phyloP scores from a whole-genome alignment of 306 rosid genomes.

The Glycine soja region DNA sequence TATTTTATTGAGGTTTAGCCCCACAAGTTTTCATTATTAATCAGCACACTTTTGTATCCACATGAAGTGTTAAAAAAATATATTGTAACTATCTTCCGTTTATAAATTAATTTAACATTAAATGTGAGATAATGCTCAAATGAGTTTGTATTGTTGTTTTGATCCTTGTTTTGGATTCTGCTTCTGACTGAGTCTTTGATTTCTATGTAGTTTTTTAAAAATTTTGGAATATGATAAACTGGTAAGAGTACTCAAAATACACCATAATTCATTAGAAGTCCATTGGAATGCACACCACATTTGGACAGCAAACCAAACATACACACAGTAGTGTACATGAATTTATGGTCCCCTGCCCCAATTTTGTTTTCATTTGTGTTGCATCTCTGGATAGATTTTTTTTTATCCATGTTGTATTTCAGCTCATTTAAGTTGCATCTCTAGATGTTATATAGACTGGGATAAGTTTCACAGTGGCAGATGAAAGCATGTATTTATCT shows the following conservation, averaged over 20 bases:
- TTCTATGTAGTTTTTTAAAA: not conserved
- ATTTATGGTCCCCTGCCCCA: no score
- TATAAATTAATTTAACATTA: constrained; percentile 11
- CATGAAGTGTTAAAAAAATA: not conserved
- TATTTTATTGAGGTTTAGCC: constrained; percentile 1
- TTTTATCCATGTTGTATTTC: not conserved
- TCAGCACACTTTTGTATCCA: not conserved
- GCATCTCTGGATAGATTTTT: not conserved
- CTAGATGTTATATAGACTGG: no score
- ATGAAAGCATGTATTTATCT: constrained; percentile 3
- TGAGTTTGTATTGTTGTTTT: not conserved
- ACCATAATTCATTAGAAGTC: no score
- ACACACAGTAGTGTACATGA: no score
- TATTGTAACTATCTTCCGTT: constrained; percentile 15
- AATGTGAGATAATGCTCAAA: not conserved
- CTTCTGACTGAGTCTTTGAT: not conserved
- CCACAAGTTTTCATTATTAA: constrained; percentile 19
- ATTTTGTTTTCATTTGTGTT: not conserved
- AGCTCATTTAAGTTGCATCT: not conserved
- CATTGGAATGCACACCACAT: no score
- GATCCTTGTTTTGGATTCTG: not conserved
- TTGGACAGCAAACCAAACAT: no score
- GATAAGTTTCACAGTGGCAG: no score
- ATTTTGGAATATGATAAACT: not conserved
- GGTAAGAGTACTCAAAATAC: no score